A percentile compares a stretch with the other conserved stretches of the same genome.
phyloP scores from a whole-genome alignment of 2,329 filamentous ascomycete genomes.

The Helotiales sp. region DNA sequence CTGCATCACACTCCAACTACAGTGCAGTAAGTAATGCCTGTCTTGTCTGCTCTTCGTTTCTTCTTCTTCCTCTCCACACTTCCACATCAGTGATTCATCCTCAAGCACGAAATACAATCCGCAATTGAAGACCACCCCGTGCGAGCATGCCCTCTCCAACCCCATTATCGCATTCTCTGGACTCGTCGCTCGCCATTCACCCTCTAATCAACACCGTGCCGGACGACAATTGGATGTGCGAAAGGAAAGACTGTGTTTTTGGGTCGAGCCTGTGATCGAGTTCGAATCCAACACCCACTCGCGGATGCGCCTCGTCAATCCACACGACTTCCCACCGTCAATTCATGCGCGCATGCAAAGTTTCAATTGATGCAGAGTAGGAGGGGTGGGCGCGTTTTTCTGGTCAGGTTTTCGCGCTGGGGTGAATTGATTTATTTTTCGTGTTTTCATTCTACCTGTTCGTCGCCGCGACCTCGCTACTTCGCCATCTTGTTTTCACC shows the following conservation, averaged over 20 bases:
- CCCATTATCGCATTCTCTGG: constrained; percentile 17
- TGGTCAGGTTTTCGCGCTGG: constrained; percentile 2
- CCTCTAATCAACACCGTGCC: not conserved
- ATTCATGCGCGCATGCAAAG: constrained; percentile 8
- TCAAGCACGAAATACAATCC: not conserved
- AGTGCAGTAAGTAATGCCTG: not conserved
- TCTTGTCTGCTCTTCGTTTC: not conserved
- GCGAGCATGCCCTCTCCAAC: constrained; percentile 35
- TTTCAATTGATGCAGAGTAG: not conserved
- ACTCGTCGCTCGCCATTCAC: constrained; percentile 8
- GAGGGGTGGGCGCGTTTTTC: not conserved
- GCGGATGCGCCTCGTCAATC: constrained; percentile 9
- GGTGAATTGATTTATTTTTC: constrained; percentile 9
- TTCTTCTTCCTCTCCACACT: not conserved
- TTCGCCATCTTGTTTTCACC: constrained; percentile 27
- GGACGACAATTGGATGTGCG: constrained; percentile 17
- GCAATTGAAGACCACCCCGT: constrained; percentile 24
- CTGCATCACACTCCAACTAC: not conserved
- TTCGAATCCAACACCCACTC: not conserved
- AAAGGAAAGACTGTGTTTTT: not conserved
- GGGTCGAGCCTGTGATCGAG: not conserved
- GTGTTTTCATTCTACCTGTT: not conserved
- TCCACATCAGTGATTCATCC: not conserved
- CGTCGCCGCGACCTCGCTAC: constrained; percentile 10
- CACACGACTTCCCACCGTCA: not conserved